Evolutionary conservation across 1,284 basidiomycete species (phyloP).

Genomic region (Chondrostereum purpureum): DNA sequence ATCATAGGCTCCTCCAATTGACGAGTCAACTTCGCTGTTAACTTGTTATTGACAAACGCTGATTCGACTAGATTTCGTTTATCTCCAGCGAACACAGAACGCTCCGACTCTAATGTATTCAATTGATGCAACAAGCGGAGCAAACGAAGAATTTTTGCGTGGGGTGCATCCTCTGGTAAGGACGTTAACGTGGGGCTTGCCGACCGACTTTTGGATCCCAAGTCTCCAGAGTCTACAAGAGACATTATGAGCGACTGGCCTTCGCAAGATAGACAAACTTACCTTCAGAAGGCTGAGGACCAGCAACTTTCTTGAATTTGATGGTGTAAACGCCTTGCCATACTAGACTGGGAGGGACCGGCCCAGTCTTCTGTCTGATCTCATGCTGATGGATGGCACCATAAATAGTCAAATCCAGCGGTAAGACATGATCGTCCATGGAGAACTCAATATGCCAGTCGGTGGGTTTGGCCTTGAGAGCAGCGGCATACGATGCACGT

Average conservation of each 20-base stretch:
- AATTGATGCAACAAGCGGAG: slow-evolving; percentile 84
- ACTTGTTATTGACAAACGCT: slow-evolving; percentile 95
- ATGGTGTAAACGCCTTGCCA: slow-evolving; percentile 90
- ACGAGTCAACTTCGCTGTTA: slow-evolving; percentile 96
- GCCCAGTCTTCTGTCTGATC: slow-evolving; percentile 59
- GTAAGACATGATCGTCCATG: slow-evolving; percentile 80
- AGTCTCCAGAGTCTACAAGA: slow-evolving; percentile 30
- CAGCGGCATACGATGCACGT: slow-evolving; percentile 84
- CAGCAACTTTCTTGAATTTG: slow-evolving; percentile 88
- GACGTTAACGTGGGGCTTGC: slow-evolving; percentile 64
- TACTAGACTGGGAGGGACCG: slow-evolving; percentile 62
- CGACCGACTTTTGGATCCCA: slow-evolving; percentile 46
- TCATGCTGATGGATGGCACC: slow-evolving; percentile 91
- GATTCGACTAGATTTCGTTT: slow-evolving; percentile 63
- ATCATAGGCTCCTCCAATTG: slow-evolving; percentile 99
- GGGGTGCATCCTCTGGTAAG: slow-evolving; percentile 78
- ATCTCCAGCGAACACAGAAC: slow-evolving; percentile 38
- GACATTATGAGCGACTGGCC: too few species aligned
- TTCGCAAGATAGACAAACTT: slow-evolving; percentile 21
- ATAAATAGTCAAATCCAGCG: slow-evolving; percentile 89
- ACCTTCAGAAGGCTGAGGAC: slow-evolving; percentile 70
- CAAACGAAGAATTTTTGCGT: slow-evolving; percentile 87
- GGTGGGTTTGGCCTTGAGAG: slow-evolving; percentile 83
- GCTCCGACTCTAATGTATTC: slow-evolving; percentile 59
- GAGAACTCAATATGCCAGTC: slow-evolving; percentile 98